phyloP scores from a whole-genome alignment of 257 asterid genomes.

The Echium plantagineum region DNA sequence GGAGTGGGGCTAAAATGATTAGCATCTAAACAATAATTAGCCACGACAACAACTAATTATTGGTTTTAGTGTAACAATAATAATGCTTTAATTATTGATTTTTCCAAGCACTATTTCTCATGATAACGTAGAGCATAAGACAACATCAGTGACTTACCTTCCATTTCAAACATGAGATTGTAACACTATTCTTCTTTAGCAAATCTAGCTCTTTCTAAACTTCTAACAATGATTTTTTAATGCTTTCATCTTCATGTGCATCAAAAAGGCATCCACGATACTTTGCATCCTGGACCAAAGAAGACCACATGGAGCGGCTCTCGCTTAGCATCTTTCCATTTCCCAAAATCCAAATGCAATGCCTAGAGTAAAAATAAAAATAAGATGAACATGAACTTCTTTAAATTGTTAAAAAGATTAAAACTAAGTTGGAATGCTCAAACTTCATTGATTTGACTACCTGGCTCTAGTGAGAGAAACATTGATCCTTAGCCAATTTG shows the following conservation, averaged over 20 bases:
- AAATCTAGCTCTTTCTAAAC: slow-evolving; percentile 43
- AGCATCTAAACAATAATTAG: too few relatives aligned
- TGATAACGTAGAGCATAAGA: neutral
- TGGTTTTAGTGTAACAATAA: too few relatives aligned
- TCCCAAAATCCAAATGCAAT: slow-evolving; percentile 63
- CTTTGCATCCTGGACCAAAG: slow-evolving; percentile 36
- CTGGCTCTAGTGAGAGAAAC: slow-evolving; percentile 76
- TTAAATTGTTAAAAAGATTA: neutral
- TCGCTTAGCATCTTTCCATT: slow-evolving; percentile 33
- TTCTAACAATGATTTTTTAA: slow-evolving; percentile 25
- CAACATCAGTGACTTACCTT: slow-evolving; percentile 27
- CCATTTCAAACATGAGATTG: slow-evolving; percentile 46
- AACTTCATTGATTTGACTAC: slow-evolving; percentile 15
- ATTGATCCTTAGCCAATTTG: slow-evolving; percentile 42
- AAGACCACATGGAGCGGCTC: slow-evolving; percentile 37
- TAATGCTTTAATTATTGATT: neutral
- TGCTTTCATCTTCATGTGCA: slow-evolving; percentile 34
- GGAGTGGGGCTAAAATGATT: too few relatives aligned
- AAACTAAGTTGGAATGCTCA: neutral
- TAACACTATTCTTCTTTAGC: slow-evolving; percentile 33
- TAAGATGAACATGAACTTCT: neutral
- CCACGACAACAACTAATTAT: too few relatives aligned
- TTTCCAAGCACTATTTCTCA: neutral
- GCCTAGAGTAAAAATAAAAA: slow-evolving; percentile 30
- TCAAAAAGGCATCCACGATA: slow-evolving; percentile 41